phyloP scores from a whole-genome alignment of 2,329 filamentous ascomycete genomes.

The Ascochyta viciae-villosae region DNA sequence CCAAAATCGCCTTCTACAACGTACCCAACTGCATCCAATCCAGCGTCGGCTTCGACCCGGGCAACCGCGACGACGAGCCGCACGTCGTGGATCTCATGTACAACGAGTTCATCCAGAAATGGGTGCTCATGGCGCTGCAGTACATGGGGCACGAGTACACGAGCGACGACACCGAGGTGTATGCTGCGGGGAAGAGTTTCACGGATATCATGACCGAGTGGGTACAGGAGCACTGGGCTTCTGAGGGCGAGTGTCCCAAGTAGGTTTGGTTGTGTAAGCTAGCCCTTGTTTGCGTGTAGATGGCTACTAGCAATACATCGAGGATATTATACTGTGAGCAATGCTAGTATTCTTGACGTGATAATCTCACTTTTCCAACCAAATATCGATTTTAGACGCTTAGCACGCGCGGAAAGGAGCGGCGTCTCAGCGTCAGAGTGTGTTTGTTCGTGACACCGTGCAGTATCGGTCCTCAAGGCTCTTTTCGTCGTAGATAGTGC shows the following conservation, averaged over 20 bases:
- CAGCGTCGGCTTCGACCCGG: constrained; percentile 65
- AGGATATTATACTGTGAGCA: not conserved
- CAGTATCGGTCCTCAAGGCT: too few species aligned
- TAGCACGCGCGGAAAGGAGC: too few species aligned
- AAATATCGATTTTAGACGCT: too few species aligned
- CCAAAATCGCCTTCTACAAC: constrained; percentile 73
- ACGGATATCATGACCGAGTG: constrained; percentile 66
- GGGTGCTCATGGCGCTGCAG: constrained; percentile 77
- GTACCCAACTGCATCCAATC: constrained; percentile 86
- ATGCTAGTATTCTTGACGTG: not conserved
- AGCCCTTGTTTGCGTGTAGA: not conserved
- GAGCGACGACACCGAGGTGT: constrained; percentile 59
- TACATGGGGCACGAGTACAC: constrained; percentile 61
- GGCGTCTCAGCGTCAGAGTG: too few species aligned
- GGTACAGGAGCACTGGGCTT: constrained; percentile 63
- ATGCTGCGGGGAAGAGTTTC: constrained; percentile 61
- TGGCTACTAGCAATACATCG: not conserved
- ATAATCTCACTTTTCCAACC: too few species aligned
- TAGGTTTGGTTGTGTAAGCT: not conserved
- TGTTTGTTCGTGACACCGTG: too few species aligned
- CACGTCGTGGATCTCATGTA: constrained; percentile 87
- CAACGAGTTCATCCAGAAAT: constrained; percentile 87
- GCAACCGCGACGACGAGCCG: constrained; percentile 56
- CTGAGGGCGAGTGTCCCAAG: constrained; percentile 29
- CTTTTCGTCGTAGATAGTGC: too few species aligned